Conservation (phyloP, 306 rosid species). For the Acacia acuminata region DNA sequence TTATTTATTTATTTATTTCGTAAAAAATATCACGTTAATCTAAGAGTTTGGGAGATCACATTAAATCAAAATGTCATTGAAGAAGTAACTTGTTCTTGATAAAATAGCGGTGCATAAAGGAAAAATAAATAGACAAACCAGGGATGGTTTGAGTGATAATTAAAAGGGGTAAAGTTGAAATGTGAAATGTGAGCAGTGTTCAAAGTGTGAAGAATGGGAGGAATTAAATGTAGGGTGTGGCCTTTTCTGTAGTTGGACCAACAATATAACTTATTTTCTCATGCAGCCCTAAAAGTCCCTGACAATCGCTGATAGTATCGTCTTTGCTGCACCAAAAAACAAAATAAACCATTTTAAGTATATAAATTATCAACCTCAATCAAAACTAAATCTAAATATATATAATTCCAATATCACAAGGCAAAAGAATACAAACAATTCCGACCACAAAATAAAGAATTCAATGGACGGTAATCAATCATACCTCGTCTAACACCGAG, state of each 20-base stretch:
- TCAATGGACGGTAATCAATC: neutral
- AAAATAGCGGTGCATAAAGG: neutral
- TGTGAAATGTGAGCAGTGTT: neutral
- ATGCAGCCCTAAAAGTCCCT: slow-evolving; percentile 32
- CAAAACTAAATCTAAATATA: neutral
- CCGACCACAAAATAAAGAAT: neutral
- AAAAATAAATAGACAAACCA: too few relatives aligned
- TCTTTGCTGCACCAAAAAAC: slow-evolving; percentile 40
- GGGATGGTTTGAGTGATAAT: neutral
- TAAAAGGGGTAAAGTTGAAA: neutral
- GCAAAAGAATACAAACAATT: neutral
- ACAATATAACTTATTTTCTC: neutral
- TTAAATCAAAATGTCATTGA: neutral
- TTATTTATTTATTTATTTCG: too few relatives aligned
- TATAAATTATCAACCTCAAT: neutral
- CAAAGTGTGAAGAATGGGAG: neutral
- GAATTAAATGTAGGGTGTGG: neutral
- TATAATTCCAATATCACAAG: neutral
- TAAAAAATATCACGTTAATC: neutral
- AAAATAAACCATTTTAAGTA: slow-evolving; percentile 11
- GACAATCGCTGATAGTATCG: slow-evolving; percentile 41
- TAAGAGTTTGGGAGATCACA: neutral
- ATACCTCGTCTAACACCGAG: slow-evolving; percentile 43
- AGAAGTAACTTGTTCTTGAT: neutral
- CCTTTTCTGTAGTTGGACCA: neutral